Conservation (phyloP, 148 eudicot genomes). For the Chenopodium berlandieri region DNA sequence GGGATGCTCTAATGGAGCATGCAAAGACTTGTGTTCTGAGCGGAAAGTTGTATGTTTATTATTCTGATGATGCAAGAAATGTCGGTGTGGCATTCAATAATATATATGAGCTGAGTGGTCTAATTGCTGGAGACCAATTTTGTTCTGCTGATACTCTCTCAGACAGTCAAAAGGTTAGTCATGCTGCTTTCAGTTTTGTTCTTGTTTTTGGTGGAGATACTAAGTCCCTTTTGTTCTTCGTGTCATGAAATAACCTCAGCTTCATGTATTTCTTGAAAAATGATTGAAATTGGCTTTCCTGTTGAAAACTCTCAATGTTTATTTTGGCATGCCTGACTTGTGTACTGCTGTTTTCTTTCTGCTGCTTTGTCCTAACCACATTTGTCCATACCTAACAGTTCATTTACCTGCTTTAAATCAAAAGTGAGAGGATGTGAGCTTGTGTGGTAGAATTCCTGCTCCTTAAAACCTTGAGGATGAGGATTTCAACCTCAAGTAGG, state of each 20-base stretch:
- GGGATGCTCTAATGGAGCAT: slow-evolving; percentile 95
- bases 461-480: background rate
- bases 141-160: slow-evolving; percentile 65
- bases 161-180: slow-evolving; percentile 78
- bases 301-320: background rate
- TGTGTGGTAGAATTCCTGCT: background rate
- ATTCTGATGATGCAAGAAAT: slow-evolving; percentile 65
- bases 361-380: background rate
- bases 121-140: slow-evolving; percentile 74
- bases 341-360: background rate
- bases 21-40: slow-evolving; percentile 87
- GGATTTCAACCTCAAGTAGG: background rate
- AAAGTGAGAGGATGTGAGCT: background rate
- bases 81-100: slow-evolving; percentile 85
- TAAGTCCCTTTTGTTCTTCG: background rate
- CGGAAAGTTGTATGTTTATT: slow-evolving; percentile 85
- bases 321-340: background rate
- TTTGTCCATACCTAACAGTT: background rate
- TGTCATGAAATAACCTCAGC: background rate
- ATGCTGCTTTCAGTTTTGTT: background rate
- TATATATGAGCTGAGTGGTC: slow-evolving; percentile 84
- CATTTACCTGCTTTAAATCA: background rate
- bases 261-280: background rate
- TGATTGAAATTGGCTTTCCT: no score
- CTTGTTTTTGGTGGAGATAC: background rate